Base-by-base conservation (phyloP, 805 yeast genomes). In the Hanseniaspora mollemarum region DNA sequence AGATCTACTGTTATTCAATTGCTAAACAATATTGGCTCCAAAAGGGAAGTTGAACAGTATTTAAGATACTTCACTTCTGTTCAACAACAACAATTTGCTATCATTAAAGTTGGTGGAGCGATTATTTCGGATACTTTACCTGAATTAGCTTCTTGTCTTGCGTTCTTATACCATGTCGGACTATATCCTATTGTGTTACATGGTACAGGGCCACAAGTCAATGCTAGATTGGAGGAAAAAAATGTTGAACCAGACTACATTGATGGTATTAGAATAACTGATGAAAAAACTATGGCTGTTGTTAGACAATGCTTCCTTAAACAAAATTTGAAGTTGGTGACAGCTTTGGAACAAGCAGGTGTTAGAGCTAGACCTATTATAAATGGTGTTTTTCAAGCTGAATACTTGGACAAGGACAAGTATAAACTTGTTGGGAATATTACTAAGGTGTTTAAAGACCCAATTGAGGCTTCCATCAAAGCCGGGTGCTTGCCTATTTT, bases 131-230 rank as follows among this genome's bases (percentile, higher is more conserved):
- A 92, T 59, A 92, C 90, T 60, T 71, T 92, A 56, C 83, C 87
- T 9, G 95, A 90, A 68, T 72, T 92, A 59, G 98, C 98, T 0
- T 85, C 95, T 0, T 88, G 96, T 62, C 73, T 92, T 56, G 96
- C 97, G 4, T 92, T 92, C 67, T 72, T 92, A 57, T 92, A 92
- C 71, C 99, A 92, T 63, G 95, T 92, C 46, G 99, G 99, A 12
- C 75, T 92, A 54, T 92, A 87, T 61, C 99, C 99, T 24, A 87
- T 92, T 55, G 95, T 92, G 9, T 75, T 92, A 53, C 99, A 92
- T 64, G 99, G 99, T 26, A 92, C 98, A 1, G 99, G 99, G 18
- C 99, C 99, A 6, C 99, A 92, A 69, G 92, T 92, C 70, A 92
- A 92, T 65, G 94, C 84, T 61, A 77, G 87, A 58, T 74, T 92